Evolutionary conservation across 495 filamentous ascomycete species (phyloP), one percentile per base, ranked within the genome.

Genomic region (Acidomyces sp.): DNA sequence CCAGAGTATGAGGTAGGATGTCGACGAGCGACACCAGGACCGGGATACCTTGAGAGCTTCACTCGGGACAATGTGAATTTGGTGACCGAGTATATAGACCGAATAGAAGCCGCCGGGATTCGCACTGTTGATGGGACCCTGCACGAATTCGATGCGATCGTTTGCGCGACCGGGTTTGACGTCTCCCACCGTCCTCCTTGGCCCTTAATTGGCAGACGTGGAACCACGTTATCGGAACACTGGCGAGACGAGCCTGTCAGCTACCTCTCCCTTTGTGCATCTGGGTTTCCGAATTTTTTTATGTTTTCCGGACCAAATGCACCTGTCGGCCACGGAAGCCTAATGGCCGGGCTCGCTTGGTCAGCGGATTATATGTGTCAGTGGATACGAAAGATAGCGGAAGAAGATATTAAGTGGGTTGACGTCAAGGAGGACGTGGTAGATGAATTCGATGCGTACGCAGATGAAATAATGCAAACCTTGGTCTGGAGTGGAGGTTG

Each of bases 51-150:
- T 6, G 62, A 67, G 42, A 46, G 60, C 0, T 59, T 69, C 30
- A 51, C 45, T 9, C 36, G 52, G 32, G 48, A 55, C 0, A 65
- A 66, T 38, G 50, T 55, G 28, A 46, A 46, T 9, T 28, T 64
- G 4, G 51, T 48, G 12, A 56, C 55, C 9, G 53, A 51, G 9
- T 23, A 49, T 0, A 61, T 64, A n/a, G 48, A 41, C 4, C 36
- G 52, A 6, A 46, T 65, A 17, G 58, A 46, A 16, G 50, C 46
- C 11, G 49, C 29, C 29, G 48, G 73, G 7, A 64, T 74, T 21
- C 35, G 66, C 15, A 70, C 66, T 0, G 56, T 54, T 0, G 68
- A 72, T 37, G 71, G 74, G 0, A 54, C 55, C 13, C 20, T 43
- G 13, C 40, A 44, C 18, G 45, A 48, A 20, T 20, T 39, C 24